A percentile compares a stretch with the other conserved stretches of the same genome.
phyloP scores from a whole-genome alignment of 2,329 filamentous ascomycete species.

The Talaromyces sp. region DNA sequence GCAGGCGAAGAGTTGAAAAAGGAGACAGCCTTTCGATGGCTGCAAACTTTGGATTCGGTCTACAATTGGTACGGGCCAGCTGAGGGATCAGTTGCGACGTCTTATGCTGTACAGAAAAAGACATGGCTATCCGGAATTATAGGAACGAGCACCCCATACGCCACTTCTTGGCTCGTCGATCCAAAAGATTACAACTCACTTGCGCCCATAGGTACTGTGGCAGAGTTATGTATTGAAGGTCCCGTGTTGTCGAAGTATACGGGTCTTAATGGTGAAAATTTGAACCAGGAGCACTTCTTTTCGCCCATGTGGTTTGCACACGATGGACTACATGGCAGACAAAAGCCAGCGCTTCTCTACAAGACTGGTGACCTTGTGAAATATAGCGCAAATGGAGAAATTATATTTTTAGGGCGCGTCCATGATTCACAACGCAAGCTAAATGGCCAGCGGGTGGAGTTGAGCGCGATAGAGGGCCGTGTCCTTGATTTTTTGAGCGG shows the following conservation, averaged over 20 bases:
- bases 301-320: not conserved
- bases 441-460: slow-evolving; percentile 58
- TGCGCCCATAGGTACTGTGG: slow-evolving; percentile 39
- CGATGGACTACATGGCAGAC: not conserved
- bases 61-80: slow-evolving; percentile 14
- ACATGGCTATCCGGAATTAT: slow-evolving; percentile 20
- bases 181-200: slow-evolving; percentile 25
- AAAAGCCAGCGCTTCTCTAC: slow-evolving; percentile 22
- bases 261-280: not conserved
- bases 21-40: slow-evolving; percentile 6
- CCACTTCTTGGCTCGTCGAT: slow-evolving; percentile 33
- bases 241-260: slow-evolving; percentile 30
- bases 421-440: slow-evolving; percentile 56
- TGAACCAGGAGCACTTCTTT: not conserved
- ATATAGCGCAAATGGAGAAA: slow-evolving; percentile 23
- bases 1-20: slow-evolving; percentile 31
- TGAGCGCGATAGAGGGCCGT: slow-evolving; percentile 41
- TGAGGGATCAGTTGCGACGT: slow-evolving; percentile 10
- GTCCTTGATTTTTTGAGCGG: not conserved
- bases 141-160: slow-evolving; percentile 21
- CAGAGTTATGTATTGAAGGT: slow-evolving; percentile 46
- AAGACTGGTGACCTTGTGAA: slow-evolving; percentile 32
- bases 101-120: not conserved
- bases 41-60: not conserved
- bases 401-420: slow-evolving; percentile 28